These are phyloP conservation scores for Cladosporium sp. DNA, from an alignment of 2,329 filamentous ascomycete genomes.

Conservation along the genomic window DNA sequence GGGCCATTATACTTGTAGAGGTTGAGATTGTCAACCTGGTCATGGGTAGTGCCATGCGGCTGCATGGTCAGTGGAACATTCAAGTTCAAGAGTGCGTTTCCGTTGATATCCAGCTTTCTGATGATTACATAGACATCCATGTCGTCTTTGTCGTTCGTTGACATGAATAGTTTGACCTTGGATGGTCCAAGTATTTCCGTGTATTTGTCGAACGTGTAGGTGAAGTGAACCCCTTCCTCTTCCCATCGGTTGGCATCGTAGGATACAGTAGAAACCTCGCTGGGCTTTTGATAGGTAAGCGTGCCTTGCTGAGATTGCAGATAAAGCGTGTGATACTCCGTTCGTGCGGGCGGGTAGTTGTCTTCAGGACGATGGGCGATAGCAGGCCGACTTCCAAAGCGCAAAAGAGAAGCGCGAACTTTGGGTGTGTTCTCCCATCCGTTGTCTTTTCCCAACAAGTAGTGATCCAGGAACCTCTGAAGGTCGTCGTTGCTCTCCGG, in stretches of 20 bases:
- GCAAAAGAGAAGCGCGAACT: background rate
- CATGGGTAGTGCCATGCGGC: conserved; percentile 40
- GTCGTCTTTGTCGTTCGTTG: conserved; percentile 24
- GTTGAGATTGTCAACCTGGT: conserved; percentile 34
- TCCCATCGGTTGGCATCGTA: no score
- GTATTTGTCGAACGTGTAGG: conserved; percentile 43
- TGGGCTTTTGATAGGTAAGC: no score
- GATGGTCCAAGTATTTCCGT: conserved; percentile 48
- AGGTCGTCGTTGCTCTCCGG: conserved; percentile 42
- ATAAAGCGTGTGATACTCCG: no score
- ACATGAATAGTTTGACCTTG: conserved; percentile 50
- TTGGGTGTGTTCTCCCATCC: conserved; percentile 37
- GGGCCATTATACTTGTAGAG: background rate
- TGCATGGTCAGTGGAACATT: conserved; percentile 19
- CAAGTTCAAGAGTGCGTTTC: conserved; percentile 2
- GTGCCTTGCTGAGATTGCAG: no score
- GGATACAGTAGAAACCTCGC: no score
- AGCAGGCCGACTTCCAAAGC: background rate
- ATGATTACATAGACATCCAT: conserved; percentile 24
- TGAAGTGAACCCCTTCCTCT: conserved; percentile 34
- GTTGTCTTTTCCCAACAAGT: conserved; percentile 47
- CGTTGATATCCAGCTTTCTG: conserved; percentile 23
- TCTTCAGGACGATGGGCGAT: no score
- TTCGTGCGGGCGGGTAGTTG: no score
- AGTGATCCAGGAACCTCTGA: conserved; percentile 48